Conservation (phyloP, 1,284 basidiomycete species). For the Sporisorium reilianum region DNA sequence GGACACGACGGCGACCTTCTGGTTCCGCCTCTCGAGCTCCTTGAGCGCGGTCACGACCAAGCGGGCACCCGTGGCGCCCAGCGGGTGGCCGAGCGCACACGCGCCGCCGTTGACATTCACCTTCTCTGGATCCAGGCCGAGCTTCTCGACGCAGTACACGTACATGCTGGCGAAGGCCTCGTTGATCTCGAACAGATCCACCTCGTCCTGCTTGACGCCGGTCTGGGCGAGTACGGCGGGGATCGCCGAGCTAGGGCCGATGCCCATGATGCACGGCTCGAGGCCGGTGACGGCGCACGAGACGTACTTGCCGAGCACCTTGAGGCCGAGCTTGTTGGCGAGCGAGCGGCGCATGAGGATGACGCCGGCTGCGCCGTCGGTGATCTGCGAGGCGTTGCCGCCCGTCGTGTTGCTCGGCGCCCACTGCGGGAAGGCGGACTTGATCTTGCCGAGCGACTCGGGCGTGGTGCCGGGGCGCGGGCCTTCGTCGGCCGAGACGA, state of each 20-base stretch:
- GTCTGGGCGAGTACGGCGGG: conserved; percentile 73
- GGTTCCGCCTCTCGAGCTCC: conserved; percentile 80
- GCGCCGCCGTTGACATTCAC: conserved; percentile 85
- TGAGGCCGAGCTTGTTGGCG: conserved; percentile 82
- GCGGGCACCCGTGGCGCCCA: conserved; percentile 87
- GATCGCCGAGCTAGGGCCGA: conserved; percentile 69
- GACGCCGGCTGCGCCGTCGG: conserved; percentile 87
- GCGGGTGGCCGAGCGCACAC: conserved; percentile 86
- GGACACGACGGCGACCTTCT: conserved; percentile 85
- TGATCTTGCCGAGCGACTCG: conserved; percentile 78
- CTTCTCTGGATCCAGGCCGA: conserved; percentile 77
- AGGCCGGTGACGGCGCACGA: conserved; percentile 80
- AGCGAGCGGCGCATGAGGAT: conserved; percentile 86
- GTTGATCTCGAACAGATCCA: conserved; percentile 89
- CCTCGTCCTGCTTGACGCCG: conserved; percentile 78
- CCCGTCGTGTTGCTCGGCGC: conserved; percentile 81
- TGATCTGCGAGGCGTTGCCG: conserved; percentile 85
- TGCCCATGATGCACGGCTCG: conserved; percentile 85
- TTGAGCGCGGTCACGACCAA: conserved; percentile 88
- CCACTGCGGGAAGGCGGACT: conserved; percentile 89
- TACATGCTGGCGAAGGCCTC: conserved; percentile 72
- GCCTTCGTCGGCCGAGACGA: conserved; percentile 82
- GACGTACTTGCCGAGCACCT: conserved; percentile 82
- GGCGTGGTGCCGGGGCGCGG: conserved; percentile 82
- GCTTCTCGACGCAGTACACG: conserved; percentile 78